Evolutionary conservation across 768 basidiomycete species (phyloP).

Genomic region (Udeniomyces megalosporus): DNA sequence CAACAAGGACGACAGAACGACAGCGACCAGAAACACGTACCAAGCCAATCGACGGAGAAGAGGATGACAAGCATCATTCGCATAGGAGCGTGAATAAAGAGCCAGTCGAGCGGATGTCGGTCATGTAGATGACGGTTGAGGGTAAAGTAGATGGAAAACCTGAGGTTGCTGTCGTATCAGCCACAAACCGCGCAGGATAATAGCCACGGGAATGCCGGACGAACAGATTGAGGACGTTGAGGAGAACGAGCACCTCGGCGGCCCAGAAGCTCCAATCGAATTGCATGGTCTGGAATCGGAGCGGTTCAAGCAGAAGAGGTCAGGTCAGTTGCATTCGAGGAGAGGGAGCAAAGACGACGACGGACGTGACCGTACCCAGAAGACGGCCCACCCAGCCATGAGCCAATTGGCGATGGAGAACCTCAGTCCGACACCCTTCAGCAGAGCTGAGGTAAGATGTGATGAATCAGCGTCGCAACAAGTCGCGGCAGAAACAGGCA

Average conservation of each 20-base stretch:
- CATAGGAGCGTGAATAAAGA: constrained; percentile 75
- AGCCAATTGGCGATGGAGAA: constrained; percentile 64
- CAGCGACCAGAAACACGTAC: too few relatives aligned
- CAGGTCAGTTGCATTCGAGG: too few relatives aligned
- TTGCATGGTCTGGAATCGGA: constrained; percentile 41
- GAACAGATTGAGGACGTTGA: constrained; percentile 49
- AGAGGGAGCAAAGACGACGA: neutral
- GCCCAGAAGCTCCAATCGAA: constrained; percentile 42
- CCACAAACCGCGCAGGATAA: too few relatives aligned
- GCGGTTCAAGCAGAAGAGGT: neutral
- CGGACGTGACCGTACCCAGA: constrained; percentile 41
- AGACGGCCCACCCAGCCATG: constrained; percentile 58
- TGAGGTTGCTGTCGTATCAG: too few relatives aligned
- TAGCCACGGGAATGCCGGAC: too few relatives aligned
- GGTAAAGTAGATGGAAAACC: constrained; percentile 58
- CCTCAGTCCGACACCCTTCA: constrained; percentile 62
- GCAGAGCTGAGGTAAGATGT: too few relatives aligned
- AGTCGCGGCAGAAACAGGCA: too few relatives aligned
- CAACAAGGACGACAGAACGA: too few relatives aligned
- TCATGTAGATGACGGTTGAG: constrained; percentile 35
- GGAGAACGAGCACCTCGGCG: constrained; percentile 54
- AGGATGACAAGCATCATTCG: constrained; percentile 54
- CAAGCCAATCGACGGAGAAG: constrained; percentile 41
- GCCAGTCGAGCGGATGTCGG: constrained; percentile 36
- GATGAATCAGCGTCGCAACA: too few relatives aligned